These are phyloP conservation scores for Aspergillus udagawae DNA, from an alignment of 2,329 filamentous ascomycete species.

Conservation along the genomic window DNA sequence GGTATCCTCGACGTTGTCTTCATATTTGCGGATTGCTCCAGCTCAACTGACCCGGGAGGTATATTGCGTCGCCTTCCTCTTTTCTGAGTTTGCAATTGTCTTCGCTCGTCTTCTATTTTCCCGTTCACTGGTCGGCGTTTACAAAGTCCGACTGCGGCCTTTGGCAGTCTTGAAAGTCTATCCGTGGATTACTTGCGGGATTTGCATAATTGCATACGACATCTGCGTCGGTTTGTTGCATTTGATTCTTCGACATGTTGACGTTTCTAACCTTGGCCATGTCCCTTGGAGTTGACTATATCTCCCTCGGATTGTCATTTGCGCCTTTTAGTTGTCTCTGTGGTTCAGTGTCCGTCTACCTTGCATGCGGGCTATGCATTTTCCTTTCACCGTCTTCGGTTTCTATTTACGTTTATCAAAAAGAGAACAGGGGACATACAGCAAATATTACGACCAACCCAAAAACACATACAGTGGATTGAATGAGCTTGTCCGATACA, in stretches of 20 bases:
- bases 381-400: not conserved
- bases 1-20: constrained; percentile 9
- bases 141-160: constrained; percentile 16
- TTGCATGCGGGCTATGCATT: constrained; percentile 4
- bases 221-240: constrained; percentile 10
- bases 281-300: not conserved
- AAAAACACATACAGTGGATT: not conserved
- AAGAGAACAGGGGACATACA: constrained; percentile 7
- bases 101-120: constrained; percentile 7
- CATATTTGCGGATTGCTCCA: not conserved
- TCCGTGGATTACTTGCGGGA: constrained; percentile 14
- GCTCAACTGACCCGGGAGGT: constrained; percentile 11
- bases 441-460: not conserved
- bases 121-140: constrained; percentile 22
- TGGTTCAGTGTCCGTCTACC: not conserved
- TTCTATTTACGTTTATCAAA: not conserved
- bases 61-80: constrained; percentile 14
- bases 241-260: constrained; percentile 5
- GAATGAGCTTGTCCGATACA: constrained; percentile 3
- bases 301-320: constrained; percentile 1
- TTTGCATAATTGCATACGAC: constrained; percentile 18
- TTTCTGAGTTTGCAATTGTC: constrained; percentile 3
- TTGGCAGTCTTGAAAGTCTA: constrained; percentile 15
- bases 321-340: constrained; percentile 1
- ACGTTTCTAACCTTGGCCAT: constrained; percentile 6